These are phyloP conservation scores for Stephanocyclus meneghinianus DNA, from an alignment of 352 stramenopile genomes.

Conservation along the genomic window DNA sequence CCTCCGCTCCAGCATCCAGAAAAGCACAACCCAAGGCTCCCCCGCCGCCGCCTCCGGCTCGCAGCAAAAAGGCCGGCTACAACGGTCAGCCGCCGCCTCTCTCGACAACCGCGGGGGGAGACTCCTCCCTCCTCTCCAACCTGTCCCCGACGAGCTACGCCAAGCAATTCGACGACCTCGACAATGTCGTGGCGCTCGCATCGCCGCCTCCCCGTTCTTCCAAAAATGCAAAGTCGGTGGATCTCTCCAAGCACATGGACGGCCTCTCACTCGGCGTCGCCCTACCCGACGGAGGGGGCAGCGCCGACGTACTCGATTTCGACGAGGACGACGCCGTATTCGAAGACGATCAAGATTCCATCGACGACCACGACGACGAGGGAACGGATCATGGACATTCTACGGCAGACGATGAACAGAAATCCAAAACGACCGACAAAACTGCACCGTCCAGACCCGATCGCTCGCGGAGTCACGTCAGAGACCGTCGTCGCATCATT, in stretches of 20 bases:
- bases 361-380: background rate
- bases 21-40: background rate
- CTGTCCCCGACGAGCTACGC: constrained; percentile 38
- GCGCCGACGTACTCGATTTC: constrained; percentile 18
- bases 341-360: constrained; percentile 18
- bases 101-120: background rate
- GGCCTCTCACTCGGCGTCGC: background rate
- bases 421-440: background rate
- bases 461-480: background rate
- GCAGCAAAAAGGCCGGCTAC: background rate
- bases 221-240: background rate
- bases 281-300: background rate
- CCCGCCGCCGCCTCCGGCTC: background rate
- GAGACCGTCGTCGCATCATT: background rate
- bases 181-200: constrained; percentile 25
- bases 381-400: background rate
- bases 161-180: constrained; percentile 39
- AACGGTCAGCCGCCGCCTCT: background rate
- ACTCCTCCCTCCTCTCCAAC: constrained; percentile 25
- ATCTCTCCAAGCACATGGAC: constrained; percentile 18
- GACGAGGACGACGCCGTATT: constrained; percentile 37
- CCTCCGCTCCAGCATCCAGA: background rate
- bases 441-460: background rate
- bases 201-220: background rate
- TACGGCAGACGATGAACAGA: background rate